These are phyloP conservation scores for Tricholoma flavovirens DNA, from an alignment of 768 basidiomycete species.

Conservation along the genomic window DNA sequence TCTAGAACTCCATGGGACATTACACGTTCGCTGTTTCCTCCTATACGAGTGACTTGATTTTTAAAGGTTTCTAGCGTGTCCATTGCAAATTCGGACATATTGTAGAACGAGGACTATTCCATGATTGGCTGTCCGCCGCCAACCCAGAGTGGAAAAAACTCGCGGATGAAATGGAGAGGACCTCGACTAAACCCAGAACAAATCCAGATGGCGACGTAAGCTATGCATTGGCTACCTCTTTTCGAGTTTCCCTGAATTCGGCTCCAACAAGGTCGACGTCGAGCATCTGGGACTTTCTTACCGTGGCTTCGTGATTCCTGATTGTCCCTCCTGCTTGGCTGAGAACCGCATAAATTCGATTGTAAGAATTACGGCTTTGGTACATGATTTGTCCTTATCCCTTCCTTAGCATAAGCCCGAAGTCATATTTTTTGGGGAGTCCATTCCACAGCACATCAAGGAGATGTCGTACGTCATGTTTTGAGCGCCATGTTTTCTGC, in stretches of 20 bases:
- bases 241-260: neutral
- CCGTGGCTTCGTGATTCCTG: constrained; percentile 71
- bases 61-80: constrained; percentile 50
- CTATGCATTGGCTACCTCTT: constrained; percentile 12
- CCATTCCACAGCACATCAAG: constrained; percentile 60
- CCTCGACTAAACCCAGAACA: constrained; percentile 59
- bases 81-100: constrained; percentile 71
- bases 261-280: constrained; percentile 60
- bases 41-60: neutral
- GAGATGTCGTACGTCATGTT: constrained; percentile 58
- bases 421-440: constrained; percentile 88
- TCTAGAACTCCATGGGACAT: constrained; percentile 83
- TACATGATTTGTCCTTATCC: constrained; percentile 1
- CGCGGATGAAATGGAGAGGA: constrained; percentile 55
- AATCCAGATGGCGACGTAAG: constrained; percentile 92
- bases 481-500: neutral
- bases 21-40: constrained; percentile 48
- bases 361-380: constrained; percentile 29
- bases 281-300: constrained; percentile 67
- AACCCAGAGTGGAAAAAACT: constrained; percentile 81
- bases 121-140: constrained; percentile 59
- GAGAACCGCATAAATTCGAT: constrained; percentile 55
- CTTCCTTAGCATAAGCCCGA: constrained; percentile 65
- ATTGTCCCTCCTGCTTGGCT: constrained; percentile 61
- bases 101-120: constrained; percentile 64